Base-by-base conservation (phyloP, 2,329 filamentous ascomycete genomes). In the Microdochium bolleyi region DNA sequence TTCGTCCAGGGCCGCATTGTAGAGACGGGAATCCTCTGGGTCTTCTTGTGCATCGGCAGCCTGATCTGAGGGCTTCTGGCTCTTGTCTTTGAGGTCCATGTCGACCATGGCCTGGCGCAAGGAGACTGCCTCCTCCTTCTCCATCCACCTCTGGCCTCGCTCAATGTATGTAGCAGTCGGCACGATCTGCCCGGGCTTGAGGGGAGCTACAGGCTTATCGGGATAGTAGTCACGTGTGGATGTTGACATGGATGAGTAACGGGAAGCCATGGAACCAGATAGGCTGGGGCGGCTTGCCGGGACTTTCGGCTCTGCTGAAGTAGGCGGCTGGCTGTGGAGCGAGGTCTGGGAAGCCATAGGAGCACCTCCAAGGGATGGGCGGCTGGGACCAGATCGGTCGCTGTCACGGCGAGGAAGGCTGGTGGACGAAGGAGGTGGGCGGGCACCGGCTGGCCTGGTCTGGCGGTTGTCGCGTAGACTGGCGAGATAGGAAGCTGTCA, bases 81-180 rank as follows among this genome's bases (percentile, higher is more conserved):
- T 52, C 38, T 64, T 60, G 27, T 73, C 69, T 51, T 73, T 74
- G 46, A 87, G 57, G 54, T 88, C 81, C 78, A 91, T 81, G 60
- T 88, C 84, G 58, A 89, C 82, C 76, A 92, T 82, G 11, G 88
- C 87, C 55, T 83, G 78, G 19, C 85, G 80, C 54, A 92, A 69
- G 21, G 86, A 86, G 34, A 78, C 77, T 3, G 82, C 85, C 67
- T 92, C 88, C 63, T 90, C 86, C 66, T 87, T 88, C 66, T 92
- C 88, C 80, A 89, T 88, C 85, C 87, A 89, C 60, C 87, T 75
- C 63, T 84, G 81, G 19, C 85, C 86, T 53, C 83, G 80, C 67
- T 91, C 88, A 53, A 88, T 84, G 66, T 91, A 91, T 8, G 79
- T 82, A 46, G 82, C 75, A 55, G 78, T 87, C 7, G 83, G 80